A percentile compares a stretch with the other conserved stretches of the same genome.
Evolutionary conservation across 2,329 filamentous ascomycete species (phyloP).

Genomic region (Verticillium dahliae): DNA sequence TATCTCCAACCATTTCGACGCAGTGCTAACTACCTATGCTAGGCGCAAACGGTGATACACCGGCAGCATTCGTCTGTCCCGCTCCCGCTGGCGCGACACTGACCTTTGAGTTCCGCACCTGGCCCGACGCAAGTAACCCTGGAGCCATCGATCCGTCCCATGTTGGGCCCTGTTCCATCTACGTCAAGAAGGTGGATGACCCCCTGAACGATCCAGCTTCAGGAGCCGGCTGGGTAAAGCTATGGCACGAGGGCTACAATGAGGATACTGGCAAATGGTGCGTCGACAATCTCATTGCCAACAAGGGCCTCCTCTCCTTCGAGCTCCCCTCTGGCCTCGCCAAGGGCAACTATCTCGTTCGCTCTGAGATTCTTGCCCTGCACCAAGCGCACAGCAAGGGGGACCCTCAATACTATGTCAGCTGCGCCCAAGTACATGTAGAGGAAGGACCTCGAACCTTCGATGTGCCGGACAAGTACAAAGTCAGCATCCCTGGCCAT

Average conservation of each 20-base stretch:
- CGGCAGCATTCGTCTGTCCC: slow-evolving; percentile 41
- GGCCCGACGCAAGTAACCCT: slow-evolving; percentile 46
- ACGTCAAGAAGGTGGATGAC: slow-evolving; percentile 62
- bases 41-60: slow-evolving; percentile 9
- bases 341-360: slow-evolving; percentile 63
- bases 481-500: slow-evolving; percentile 62
- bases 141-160: slow-evolving; percentile 54
- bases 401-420: slow-evolving; percentile 67
- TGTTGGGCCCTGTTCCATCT: slow-evolving; percentile 65
- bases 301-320: slow-evolving; percentile 57
- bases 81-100: slow-evolving; percentile 46
- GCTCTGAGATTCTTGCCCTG: slow-evolving; percentile 63
- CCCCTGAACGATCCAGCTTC: slow-evolving; percentile 44
- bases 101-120: slow-evolving; percentile 61
- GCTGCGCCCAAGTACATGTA: slow-evolving; percentile 66
- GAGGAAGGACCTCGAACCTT: slow-evolving; percentile 38
- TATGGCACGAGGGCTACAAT: slow-evolving; percentile 65
- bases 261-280: slow-evolving; percentile 54
- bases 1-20: neutral
- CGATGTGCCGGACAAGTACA: slow-evolving; percentile 37
- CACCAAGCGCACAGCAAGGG: slow-evolving; percentile 48
- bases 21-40: neutral
- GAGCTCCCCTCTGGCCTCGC: slow-evolving; percentile 54
- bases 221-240: slow-evolving; percentile 72
- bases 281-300: slow-evolving; percentile 59